Percentiles rank a stretch among this genome's conserved stretches.
phyloP scores from a whole-genome alignment of 306 rosid species.

The Hippophae tibetana region DNA sequence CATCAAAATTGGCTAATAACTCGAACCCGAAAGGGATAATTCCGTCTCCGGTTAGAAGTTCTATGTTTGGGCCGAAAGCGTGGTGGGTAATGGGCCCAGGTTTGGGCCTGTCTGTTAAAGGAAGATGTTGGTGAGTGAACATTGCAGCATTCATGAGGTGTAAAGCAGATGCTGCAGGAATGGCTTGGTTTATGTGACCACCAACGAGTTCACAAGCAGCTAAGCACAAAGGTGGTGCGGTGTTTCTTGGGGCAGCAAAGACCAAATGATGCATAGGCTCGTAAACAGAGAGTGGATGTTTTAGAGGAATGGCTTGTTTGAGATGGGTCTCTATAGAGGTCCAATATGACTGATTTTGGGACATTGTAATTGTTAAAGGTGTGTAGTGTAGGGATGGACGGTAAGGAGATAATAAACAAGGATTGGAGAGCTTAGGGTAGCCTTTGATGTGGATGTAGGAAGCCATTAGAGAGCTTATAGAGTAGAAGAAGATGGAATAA shows the following conservation, averaged over 20 bases:
- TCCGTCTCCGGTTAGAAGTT: constrained; percentile 44
- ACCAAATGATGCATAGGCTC: constrained; percentile 52
- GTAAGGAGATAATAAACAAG: constrained; percentile 4
- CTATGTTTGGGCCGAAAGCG: constrained; percentile 23
- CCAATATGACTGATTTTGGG: constrained; percentile 20
- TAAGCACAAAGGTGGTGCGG: constrained; percentile 52
- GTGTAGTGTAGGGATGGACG: constrained; percentile 8
- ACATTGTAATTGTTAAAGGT: constrained; percentile 18
- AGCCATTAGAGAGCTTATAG: constrained; percentile 19
- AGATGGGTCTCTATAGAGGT: constrained; percentile 50
- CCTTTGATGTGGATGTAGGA: constrained; percentile 9
- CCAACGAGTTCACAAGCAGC: constrained; percentile 66
- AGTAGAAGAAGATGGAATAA: no score
- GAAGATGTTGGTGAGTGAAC: constrained; percentile 41
- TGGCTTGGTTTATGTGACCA: constrained; percentile 36
- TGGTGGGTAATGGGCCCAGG: constrained; percentile 9
- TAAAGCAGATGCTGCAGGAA: constrained; percentile 61
- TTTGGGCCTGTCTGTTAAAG: constrained; percentile 17
- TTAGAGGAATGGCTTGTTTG: constrained; percentile 31
- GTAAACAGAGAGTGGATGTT: constrained; percentile 43
- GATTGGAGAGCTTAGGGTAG: constrained; percentile 9
- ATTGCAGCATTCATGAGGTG: constrained; percentile 27
- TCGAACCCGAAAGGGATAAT: constrained; percentile 44
- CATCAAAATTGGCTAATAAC: constrained; percentile 28
- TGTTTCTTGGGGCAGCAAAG: constrained; percentile 34